phyloP scores from a whole-genome alignment of 805 yeast species.

The Saccharomycopsis sp. region DNA sequence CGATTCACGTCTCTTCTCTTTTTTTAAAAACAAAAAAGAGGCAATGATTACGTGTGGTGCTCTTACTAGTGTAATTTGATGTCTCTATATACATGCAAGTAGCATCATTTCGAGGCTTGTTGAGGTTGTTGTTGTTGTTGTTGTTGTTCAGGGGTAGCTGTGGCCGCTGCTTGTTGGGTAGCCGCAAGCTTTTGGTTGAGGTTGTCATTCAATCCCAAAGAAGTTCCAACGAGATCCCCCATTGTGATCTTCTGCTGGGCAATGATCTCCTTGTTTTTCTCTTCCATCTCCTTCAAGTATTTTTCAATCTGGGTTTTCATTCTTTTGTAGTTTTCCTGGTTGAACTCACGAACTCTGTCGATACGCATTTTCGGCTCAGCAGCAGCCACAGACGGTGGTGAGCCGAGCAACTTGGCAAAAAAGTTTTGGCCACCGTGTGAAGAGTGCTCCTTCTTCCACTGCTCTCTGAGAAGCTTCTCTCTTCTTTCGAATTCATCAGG shows the following conservation, averaged over 20 bases:
- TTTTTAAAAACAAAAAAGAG: no score
- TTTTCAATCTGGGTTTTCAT: slow-evolving; percentile 60
- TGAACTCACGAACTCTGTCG: slow-evolving; percentile 66
- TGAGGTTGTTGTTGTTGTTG: no score
- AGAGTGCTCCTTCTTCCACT: slow-evolving; percentile 49
- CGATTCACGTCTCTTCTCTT: no score
- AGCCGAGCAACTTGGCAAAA: slow-evolving; percentile 55
- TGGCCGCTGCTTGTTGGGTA: not conserved
- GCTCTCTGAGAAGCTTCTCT: slow-evolving; percentile 64
- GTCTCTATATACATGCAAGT: no score
- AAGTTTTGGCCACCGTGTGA: slow-evolving; percentile 35
- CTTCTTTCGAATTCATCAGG: slow-evolving; percentile 75
- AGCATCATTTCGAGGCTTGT: no score
- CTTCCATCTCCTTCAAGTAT: slow-evolving; percentile 42
- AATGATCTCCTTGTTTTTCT: slow-evolving; percentile 48
- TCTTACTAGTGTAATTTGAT: no score
- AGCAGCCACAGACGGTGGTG: slow-evolving; percentile 35
- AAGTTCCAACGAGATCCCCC: slow-evolving; percentile 41
- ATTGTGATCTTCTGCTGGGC: slow-evolving; percentile 61
- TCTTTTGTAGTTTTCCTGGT: slow-evolving; percentile 62
- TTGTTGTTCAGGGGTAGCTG: no score
- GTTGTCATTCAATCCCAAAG: no score
- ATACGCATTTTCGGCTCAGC: slow-evolving; percentile 59
- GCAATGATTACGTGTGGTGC: no score
- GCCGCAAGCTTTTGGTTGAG: slow-evolving; percentile 4